phyloP scores from a whole-genome alignment of 2,329 filamentous ascomycete species.

The Monilinia fructicola region DNA sequence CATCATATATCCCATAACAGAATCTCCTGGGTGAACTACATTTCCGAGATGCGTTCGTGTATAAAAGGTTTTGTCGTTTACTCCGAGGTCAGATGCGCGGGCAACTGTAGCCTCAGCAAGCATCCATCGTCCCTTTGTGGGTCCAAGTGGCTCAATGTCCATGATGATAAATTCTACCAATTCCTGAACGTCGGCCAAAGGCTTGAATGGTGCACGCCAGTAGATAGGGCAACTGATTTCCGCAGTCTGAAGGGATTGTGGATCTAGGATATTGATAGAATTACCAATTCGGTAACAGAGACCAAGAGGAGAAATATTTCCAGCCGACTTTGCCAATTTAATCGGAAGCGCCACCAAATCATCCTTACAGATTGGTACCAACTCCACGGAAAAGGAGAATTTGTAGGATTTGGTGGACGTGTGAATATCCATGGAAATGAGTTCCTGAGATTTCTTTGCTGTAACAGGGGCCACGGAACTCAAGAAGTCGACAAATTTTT shows the following conservation, averaged over 20 bases:
- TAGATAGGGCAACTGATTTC: slow-evolving; percentile 81
- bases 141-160: slow-evolving; percentile 81
- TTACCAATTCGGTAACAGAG: slow-evolving; percentile 89
- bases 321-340: slow-evolving; percentile 79
- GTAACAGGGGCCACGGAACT: slow-evolving; percentile 76
- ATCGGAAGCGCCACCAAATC: slow-evolving; percentile 92
- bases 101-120: slow-evolving; percentile 88
- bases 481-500: slow-evolving; percentile 89
- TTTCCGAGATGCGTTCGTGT: slow-evolving; percentile 86
- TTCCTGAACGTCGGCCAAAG: slow-evolving; percentile 79
- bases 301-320: slow-evolving; percentile 84
- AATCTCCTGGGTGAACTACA: slow-evolving; percentile 84
- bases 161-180: slow-evolving; percentile 92
- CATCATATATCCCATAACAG: slow-evolving; percentile 90
- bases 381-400: slow-evolving; percentile 83
- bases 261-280: slow-evolving; percentile 84
- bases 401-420: slow-evolving; percentile 92
- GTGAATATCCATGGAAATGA: slow-evolving; percentile 92
- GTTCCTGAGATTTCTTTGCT: slow-evolving; percentile 82
- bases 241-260: slow-evolving; percentile 84
- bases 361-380: slow-evolving; percentile 96
- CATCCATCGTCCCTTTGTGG: slow-evolving; percentile 75
- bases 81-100: slow-evolving; percentile 79
- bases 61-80: slow-evolving; percentile 85
- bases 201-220: slow-evolving; percentile 85